Conservation (phyloP, 2,329 filamentous ascomycete species). For the Geosmithia flava region DNA sequence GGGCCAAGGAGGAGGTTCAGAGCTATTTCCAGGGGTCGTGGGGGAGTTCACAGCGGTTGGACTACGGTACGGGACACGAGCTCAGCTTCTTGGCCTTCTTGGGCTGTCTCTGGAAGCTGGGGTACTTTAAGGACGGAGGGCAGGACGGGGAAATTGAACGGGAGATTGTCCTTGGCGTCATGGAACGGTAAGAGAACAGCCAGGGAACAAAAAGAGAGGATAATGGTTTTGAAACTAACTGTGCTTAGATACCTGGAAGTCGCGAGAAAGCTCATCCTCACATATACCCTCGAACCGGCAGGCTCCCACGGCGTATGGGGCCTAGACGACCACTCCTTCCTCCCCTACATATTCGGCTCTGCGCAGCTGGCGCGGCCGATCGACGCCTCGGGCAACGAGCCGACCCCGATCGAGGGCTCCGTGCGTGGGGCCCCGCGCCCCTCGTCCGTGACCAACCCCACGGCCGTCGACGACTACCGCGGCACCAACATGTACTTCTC, state of each 20-base stretch:
- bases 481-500: conserved; percentile 80
- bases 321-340: conserved; percentile 90
- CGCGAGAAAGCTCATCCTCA: conserved; percentile 71
- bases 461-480: conserved; percentile 53
- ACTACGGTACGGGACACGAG: conserved; percentile 95
- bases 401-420: conserved; percentile 70
- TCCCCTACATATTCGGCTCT: conserved; percentile 90
- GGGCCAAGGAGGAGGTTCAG: conserved; percentile 54
- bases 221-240: conserved; percentile 4
- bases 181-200: conserved; percentile 58
- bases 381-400: conserved; percentile 28
- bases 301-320: conserved; percentile 98
- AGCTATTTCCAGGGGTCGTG: conserved; percentile 77
- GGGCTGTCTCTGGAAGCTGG: conserved; percentile 81
- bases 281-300: conserved; percentile 87
- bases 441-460: conserved; percentile 50
- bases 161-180: conserved; percentile 65
- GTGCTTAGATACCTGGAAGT: conserved; percentile 59
- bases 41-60: conserved; percentile 77
- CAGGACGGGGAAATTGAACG: conserved; percentile 53
- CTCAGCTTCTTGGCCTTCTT: conserved; percentile 90
- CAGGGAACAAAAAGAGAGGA: not conserved
- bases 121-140: conserved; percentile 53
- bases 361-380: conserved; percentile 78
- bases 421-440: conserved; percentile 59